Conservation (phyloP, 2,329 filamentous ascomycete genomes). For the Arthrocladium fulminans region DNA sequence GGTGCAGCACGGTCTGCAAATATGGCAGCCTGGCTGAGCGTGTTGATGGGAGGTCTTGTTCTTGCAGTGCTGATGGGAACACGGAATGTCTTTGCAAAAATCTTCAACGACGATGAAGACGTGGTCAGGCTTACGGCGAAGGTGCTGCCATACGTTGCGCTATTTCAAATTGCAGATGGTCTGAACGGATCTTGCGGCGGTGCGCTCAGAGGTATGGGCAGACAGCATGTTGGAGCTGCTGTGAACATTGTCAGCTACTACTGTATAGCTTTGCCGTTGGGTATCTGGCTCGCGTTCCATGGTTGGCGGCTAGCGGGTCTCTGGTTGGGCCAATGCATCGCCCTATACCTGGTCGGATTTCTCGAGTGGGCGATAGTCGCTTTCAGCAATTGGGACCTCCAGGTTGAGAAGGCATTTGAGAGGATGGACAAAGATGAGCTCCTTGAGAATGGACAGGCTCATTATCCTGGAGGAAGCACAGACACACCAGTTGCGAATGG, state of each 20-base stretch:
- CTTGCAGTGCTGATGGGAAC: constrained; percentile 61
- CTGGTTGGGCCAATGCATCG: constrained; percentile 77
- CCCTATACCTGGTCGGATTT: constrained; percentile 68
- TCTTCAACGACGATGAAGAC: constrained; percentile 69
- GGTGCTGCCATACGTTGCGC: constrained; percentile 75
- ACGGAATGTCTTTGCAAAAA: constrained; percentile 61
- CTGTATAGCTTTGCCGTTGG: constrained; percentile 67
- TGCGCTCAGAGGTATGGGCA: constrained; percentile 70
- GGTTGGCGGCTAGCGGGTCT: constrained; percentile 73
- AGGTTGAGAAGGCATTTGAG: constrained; percentile 61
- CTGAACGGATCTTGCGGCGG: constrained; percentile 79
- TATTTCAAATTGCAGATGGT: constrained; percentile 86
- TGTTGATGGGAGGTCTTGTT: constrained; percentile 58
- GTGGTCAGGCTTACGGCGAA: constrained; percentile 67
- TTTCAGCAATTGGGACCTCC: constrained; percentile 64
- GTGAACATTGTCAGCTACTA: constrained; percentile 83
- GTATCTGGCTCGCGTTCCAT: constrained; percentile 76
- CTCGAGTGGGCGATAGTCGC: constrained; percentile 74
- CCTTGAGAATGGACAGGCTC: constrained; percentile 18
- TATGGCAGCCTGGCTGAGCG: constrained; percentile 62
- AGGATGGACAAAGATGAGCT: constrained; percentile 51
- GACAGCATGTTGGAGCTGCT: constrained; percentile 73
- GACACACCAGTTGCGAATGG: constrained; percentile 15
- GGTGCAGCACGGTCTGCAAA: constrained; percentile 67
- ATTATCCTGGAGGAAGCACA: neutral